phyloP scores from a whole-genome alignment of 306 rosid species.

The Glycyrrhiza uralensis region DNA sequence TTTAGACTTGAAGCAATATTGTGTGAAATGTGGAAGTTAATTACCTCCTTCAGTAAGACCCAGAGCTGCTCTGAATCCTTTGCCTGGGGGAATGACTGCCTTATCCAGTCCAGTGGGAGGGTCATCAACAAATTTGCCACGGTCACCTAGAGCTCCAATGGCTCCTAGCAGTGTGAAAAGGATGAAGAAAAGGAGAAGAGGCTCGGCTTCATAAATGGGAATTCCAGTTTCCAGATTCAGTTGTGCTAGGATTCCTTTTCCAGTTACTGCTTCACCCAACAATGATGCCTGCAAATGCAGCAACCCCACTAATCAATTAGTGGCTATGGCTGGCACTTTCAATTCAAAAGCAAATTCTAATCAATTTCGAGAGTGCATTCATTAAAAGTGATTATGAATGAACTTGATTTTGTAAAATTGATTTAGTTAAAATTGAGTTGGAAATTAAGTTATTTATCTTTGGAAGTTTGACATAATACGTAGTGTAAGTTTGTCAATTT shows the following conservation, averaged over 20 bases:
- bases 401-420: too few species aligned
- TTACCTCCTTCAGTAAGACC: constrained; percentile 85
- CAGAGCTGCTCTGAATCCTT: constrained; percentile 58
- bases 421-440: too few species aligned
- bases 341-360: too few species aligned
- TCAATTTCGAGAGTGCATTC: too few species aligned
- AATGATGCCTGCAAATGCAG: constrained; percentile 63
- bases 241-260: constrained; percentile 85
- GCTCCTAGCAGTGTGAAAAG: constrained; percentile 91
- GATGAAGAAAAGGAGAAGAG: constrained; percentile 87
- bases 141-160: constrained; percentile 90
- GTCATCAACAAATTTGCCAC: constrained; percentile 78
- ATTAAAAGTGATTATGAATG: too few species aligned
- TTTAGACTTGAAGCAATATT: too few species aligned
- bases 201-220: constrained; percentile 89
- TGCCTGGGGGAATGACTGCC: constrained; percentile 72
- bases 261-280: constrained; percentile 80
- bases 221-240: constrained; percentile 82
- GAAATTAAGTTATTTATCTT: too few species aligned
- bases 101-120: constrained; percentile 39
- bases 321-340: too few species aligned
- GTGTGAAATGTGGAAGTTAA: not conserved
- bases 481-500: too few species aligned
- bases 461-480: too few species aligned
- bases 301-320: too few species aligned